Evolutionary conservation across 139 green algal genomes (phyloP).

Genomic region (Klebsormidium nitens): DNA sequence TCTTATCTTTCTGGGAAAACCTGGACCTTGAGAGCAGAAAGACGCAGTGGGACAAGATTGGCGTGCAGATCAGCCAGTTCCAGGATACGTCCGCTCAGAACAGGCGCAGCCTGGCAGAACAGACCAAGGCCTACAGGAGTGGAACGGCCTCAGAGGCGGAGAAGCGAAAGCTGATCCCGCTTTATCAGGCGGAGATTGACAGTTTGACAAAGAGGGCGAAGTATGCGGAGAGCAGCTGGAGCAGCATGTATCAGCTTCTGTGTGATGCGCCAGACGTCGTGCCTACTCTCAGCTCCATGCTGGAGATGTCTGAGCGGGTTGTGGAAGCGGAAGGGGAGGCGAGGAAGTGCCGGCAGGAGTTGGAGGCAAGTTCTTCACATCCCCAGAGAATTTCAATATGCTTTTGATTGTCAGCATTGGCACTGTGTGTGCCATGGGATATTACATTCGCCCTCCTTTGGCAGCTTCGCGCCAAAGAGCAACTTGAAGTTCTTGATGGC

Average conservation of each 20-base stretch:
- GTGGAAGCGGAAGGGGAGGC: slow-evolving; percentile 11
- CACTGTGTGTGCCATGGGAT: too few species aligned
- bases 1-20: too few species aligned
- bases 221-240: slow-evolving; percentile 59
- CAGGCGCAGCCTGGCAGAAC: slow-evolving; percentile 52
- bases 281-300: slow-evolving; percentile 47
- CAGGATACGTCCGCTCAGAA: slow-evolving; percentile 64
- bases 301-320: slow-evolving; percentile 34
- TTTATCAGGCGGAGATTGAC: slow-evolving; percentile 34
- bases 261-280: slow-evolving; percentile 89
- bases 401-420: too few species aligned
- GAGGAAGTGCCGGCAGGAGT: slow-evolving; percentile 17
- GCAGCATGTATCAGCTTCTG: slow-evolving; percentile 81
- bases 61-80: slow-evolving; percentile 63
- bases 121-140: slow-evolving; percentile 45
- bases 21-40: slow-evolving; percentile 73
- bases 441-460: too few species aligned
- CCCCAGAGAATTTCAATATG: too few species aligned
- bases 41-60: slow-evolving; percentile 64
- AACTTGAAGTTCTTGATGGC: too few species aligned
- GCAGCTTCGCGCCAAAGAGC: too few species aligned
- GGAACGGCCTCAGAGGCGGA: slow-evolving; percentile 8
- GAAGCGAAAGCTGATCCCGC: not conserved
- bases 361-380: slow-evolving; percentile 37
- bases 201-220: slow-evolving; percentile 51